A percentile compares a stretch with the other conserved stretches of the same genome.
Evolutionary conservation across 225 moss, liverwort and hornwort species (phyloP).

Genomic region (Sphagnum tenellum): DNA sequence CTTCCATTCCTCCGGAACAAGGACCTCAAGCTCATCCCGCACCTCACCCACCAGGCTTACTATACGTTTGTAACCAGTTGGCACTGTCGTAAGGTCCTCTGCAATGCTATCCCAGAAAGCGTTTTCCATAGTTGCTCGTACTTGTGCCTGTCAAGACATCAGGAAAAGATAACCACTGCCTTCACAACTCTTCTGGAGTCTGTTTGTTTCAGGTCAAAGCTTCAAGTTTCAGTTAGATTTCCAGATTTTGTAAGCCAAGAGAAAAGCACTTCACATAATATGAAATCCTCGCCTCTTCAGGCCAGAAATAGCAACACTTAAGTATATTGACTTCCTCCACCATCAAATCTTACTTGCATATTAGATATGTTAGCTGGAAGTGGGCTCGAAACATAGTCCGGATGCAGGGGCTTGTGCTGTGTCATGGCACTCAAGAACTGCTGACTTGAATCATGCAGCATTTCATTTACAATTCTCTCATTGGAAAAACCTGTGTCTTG

Average conservation of each 20-base stretch:
- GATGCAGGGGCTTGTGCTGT: conserved; percentile 14
- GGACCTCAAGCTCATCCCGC: conserved; percentile 74
- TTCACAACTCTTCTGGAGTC: too few species aligned
- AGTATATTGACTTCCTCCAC: too few species aligned
- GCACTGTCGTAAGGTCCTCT: conserved; percentile 58
- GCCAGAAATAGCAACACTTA: too few species aligned
- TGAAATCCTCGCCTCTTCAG: too few species aligned
- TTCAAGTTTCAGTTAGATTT: too few species aligned
- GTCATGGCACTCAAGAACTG: conserved; percentile 26
- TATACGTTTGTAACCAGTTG: conserved; percentile 74
- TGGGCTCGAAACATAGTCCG: conserved; percentile 10
- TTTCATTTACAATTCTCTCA: conserved; percentile 87
- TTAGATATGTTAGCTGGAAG: conserved; percentile 37
- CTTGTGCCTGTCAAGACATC: conserved; percentile 37
- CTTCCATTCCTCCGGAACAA: conserved; percentile 85
- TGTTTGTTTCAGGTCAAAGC: too few species aligned
- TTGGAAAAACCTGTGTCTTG: conserved; percentile 50
- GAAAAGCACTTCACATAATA: too few species aligned
- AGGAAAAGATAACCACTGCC: too few species aligned
- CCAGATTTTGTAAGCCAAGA: too few species aligned
- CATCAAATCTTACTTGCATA: conserved; percentile 30
- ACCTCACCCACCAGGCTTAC: conserved; percentile 81
- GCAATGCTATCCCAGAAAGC: conserved; percentile 92
- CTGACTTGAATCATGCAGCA: conserved; percentile 87
- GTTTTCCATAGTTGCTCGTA: conserved; percentile 80